Percentiles rank a stretch among this genome's conserved stretches.
These are phyloP conservation scores for Suillus sp. DNA, from an alignment of 768 basidiomycete genomes.

Conservation along the genomic window DNA sequence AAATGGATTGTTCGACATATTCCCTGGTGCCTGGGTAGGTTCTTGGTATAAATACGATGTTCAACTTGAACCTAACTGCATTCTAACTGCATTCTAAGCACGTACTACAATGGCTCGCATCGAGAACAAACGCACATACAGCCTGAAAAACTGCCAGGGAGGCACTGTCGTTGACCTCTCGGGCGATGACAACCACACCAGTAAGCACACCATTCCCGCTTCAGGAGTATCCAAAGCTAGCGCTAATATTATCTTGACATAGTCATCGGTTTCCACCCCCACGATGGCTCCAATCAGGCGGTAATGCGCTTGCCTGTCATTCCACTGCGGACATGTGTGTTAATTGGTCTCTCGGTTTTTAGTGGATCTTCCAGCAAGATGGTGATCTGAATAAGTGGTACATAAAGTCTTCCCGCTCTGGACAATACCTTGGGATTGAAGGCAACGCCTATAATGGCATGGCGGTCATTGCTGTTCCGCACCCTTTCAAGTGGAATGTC, in stretches of 20 bases:
- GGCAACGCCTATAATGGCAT: conserved; percentile 40
- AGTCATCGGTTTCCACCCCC: conserved; percentile 53
- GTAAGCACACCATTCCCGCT: conserved; percentile 34
- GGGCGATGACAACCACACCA: conserved; percentile 48
- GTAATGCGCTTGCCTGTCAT: no score
- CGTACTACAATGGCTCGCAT: conserved; percentile 26
- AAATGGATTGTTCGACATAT: no score
- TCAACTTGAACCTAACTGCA: no score
- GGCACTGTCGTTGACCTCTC: conserved; percentile 60
- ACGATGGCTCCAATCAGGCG: conserved; percentile 51
- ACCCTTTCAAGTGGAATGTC: conserved; percentile 51
- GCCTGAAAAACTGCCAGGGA: conserved; percentile 51
- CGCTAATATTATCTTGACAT: neutral
- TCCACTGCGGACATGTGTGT: no score
- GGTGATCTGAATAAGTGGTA: conserved; percentile 43
- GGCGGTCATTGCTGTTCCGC: conserved; percentile 38
- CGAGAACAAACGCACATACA: conserved; percentile 42
- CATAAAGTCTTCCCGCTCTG: no score
- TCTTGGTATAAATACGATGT: no score
- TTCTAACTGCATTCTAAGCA: neutral
- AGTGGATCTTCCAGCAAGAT: conserved; percentile 48
- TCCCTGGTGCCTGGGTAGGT: no score
- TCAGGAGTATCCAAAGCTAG: no score
- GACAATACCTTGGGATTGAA: conserved; percentile 44
- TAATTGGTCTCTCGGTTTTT: no score